phyloP scores from a whole-genome alignment of 495 filamentous ascomycete genomes.

The Penicillium antarcticum region DNA sequence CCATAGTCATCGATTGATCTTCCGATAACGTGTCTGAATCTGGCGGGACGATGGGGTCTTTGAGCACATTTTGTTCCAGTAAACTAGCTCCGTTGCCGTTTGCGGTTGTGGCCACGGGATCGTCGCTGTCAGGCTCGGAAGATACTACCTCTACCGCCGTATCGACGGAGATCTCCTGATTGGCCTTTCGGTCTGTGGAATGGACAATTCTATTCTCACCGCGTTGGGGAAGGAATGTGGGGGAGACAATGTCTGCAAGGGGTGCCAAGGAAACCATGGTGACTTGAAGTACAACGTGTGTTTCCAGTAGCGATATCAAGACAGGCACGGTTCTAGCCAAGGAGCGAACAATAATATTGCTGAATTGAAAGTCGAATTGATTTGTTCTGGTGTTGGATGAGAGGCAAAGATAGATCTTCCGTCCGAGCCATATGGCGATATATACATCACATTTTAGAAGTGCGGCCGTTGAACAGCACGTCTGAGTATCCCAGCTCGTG shows the following conservation, averaged over 20 bases:
- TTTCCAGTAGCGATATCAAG: neutral
- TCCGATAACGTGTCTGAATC: neutral
- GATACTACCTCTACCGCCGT: neutral
- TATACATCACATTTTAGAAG: slow-evolving; percentile 8
- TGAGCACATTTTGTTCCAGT: slow-evolving; percentile 3
- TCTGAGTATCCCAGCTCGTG: neutral
- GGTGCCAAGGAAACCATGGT: slow-evolving; percentile 20
- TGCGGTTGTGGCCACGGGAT: slow-evolving; percentile 12
- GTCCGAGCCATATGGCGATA: slow-evolving; percentile 10
- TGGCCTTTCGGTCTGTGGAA: neutral
- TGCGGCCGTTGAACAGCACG: neutral
- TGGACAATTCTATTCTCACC: slow-evolving; percentile 4
- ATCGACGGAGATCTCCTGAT: neutral
- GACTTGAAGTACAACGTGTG: slow-evolving; percentile 5
- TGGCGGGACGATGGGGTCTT: neutral
- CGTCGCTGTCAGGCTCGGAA: slow-evolving; percentile 8
- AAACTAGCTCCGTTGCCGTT: slow-evolving; percentile 16
- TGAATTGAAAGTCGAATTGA: neutral
- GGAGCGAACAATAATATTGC: neutral
- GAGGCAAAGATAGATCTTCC: neutral
- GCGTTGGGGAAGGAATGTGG: slow-evolving; percentile 2
- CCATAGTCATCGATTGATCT: slow-evolving; percentile 12
- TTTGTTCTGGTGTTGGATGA: neutral
- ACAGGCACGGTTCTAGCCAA: neutral
- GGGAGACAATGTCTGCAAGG: slow-evolving; percentile 9